Evolutionary conservation across 352 stramenopile genomes (phyloP).

Genomic region (Blastocystis sp.): DNA sequence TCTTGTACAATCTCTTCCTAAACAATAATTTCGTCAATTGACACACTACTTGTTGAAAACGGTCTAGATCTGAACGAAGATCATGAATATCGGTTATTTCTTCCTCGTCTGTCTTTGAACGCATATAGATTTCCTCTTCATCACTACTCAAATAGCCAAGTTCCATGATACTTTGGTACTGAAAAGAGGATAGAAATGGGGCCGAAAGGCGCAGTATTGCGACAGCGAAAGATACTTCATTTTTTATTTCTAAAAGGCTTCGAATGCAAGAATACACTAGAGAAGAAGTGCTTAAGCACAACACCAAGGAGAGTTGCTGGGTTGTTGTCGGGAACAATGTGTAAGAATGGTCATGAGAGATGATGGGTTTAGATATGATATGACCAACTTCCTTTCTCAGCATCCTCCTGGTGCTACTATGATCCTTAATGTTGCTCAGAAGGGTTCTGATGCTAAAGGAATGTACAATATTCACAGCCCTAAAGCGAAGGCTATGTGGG

Average conservation of each 20-base stretch:
- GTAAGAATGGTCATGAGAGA: background rate
- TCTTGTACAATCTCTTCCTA: constrained; percentile 49
- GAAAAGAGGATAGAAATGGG: background rate
- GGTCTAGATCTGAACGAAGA: constrained; percentile 33
- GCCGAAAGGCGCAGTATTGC: no score
- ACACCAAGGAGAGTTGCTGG: constrained; percentile 32
- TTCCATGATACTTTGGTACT: background rate
- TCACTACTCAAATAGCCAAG: background rate
- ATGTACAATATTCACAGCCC: background rate
- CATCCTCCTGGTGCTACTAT: constrained; percentile 15
- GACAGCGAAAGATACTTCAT: background rate
- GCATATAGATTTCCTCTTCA: constrained; percentile 41
- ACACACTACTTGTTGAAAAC: constrained; percentile 18
- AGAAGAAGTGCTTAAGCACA: constrained; percentile 13
- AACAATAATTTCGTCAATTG: background rate
- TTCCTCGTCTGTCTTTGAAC: background rate
- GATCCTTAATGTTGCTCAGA: constrained; percentile 8
- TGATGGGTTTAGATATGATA: constrained; percentile 14
- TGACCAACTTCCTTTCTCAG: background rate
- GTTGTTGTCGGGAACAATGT: background rate
- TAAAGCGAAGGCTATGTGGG: constrained; percentile 8
- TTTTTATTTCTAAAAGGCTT: background rate
- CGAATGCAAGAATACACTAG: constrained; percentile 9
- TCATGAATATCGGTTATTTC: constrained; percentile 11
- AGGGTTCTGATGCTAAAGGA: background rate